Base-by-base conservation (phyloP, 2,329 filamentous ascomycete genomes). In the Pseudonectria buxi region DNA sequence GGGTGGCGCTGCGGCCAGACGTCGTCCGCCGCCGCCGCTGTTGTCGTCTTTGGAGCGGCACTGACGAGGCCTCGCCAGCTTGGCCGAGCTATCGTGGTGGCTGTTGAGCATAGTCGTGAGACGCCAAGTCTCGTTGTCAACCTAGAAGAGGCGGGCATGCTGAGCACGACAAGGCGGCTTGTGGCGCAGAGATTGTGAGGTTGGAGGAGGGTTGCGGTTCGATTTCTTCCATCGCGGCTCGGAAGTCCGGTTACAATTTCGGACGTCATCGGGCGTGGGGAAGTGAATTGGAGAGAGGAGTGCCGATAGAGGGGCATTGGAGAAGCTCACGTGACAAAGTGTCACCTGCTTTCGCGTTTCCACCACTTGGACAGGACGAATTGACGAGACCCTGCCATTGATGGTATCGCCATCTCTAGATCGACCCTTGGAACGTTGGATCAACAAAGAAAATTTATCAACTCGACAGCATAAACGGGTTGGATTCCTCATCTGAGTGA, bases 1-100 rank as follows among this genome's bases (percentile, higher is more conserved):
- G 76, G 74, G 12, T 61, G 58, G n/a, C 46, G 41, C 25, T 63
- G 60, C 3, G 58, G 58, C 58, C 58, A 61, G 14, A 52, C 47
- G 30, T 60, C 51, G 10, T 44, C 39, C 6, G 35, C 28, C 12
- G 40, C 26, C 12, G 34, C 37, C 7, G 47, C 28, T 11, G 53
- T 47, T 22, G 54, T 57, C 33, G 56, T 49, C 42, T 39, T 45
- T 51, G 53, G 45, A 45, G 35, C 32, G 41, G 28, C n/a, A 37
- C 13, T 30, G 47, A 16, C 9, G 39, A 32, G 31, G 44, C 40
- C 10, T 9, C 18, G 5, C 9, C 9, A 9, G 18, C 18, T 22
- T 22, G 18, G 9, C 5, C 18, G 18, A 22, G 18, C 9, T 22
- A 9, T 22, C 18, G 18, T 22, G 18, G 9, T 9, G 18, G 18